phyloP scores from a whole-genome alignment of 169 alveolate genomes.

The Eimeria acervulina region DNA sequence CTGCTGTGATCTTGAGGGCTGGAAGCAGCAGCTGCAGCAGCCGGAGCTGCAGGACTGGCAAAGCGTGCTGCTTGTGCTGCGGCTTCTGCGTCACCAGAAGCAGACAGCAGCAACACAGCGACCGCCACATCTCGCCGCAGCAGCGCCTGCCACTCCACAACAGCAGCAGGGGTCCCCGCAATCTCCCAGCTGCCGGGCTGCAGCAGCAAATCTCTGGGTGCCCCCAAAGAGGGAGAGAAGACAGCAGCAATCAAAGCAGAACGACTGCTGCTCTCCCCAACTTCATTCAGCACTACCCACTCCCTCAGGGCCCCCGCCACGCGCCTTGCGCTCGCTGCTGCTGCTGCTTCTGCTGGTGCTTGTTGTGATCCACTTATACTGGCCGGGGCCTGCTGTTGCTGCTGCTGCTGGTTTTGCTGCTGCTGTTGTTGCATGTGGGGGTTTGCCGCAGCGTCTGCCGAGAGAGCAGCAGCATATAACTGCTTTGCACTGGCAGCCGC shows the following conservation, averaged over 20 bases:
- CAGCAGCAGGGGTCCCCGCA: background rate
- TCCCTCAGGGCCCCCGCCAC: conserved; percentile 26
- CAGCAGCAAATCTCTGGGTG: conserved; percentile 42
- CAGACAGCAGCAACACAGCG: conserved; percentile 56
- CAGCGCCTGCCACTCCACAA: conserved; percentile 38
- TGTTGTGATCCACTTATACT: background rate
- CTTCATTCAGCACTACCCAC: conserved; percentile 20
- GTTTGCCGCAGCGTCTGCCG: conserved; percentile 60
- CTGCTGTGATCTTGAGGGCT: background rate
- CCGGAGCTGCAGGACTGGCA: background rate
- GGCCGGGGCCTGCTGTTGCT: conserved; percentile 28
- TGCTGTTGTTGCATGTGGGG: conserved; percentile 41
- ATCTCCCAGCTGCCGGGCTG: conserved; percentile 59
- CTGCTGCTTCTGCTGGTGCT: conserved; percentile 44
- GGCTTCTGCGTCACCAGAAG: conserved; percentile 19
- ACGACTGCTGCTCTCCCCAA: conserved; percentile 53
- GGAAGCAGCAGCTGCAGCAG: conserved; percentile 35
- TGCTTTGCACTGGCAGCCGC: conserved; percentile 73
- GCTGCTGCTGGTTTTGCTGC: conserved; percentile 62
- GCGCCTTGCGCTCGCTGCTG: conserved; percentile 10
- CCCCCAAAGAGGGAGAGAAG: conserved; percentile 40
- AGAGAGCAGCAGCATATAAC: conserved; percentile 25
- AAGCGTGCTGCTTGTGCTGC: conserved; percentile 9
- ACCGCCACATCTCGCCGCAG: conserved; percentile 58
- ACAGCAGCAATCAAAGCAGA: conserved; percentile 16